Base-by-base conservation (phyloP, 2,329 filamentous ascomycete genomes). In the Dactylellina leptospora region DNA sequence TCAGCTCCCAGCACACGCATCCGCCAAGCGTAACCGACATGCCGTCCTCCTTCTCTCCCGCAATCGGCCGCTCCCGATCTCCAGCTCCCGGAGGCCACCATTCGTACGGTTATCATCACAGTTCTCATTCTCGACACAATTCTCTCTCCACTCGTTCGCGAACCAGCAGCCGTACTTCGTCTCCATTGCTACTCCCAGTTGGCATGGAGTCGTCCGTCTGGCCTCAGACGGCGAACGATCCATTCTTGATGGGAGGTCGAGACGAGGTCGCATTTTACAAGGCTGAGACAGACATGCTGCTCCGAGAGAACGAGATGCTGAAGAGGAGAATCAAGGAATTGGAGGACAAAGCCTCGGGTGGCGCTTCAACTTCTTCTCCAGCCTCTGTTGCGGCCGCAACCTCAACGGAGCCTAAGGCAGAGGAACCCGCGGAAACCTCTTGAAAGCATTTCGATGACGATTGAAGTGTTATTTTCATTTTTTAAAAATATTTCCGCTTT, bases 301-400 rank as follows among this genome's bases (percentile, higher is more conserved):
- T 87, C 20, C 84, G 90, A 23, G 90, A 93, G 81, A 93, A 93
- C 75, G 90, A 93, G 80, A 92, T 93, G 90, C 81, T 93, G 55
- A 87, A 88, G 73, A 84, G 88, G 78, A 84, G 90, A 51, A 90
- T 80, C 10, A 78, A 77, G 54, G 70, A 74, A 38, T 61, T 77
- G 22, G 79, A 77, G 30, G 69, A 73, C 5, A 73, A 68, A 27
- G 23, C 69, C 27, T 56, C 53, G 10, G 56, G 54, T n/a, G 45
- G n/a, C 33, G 4, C 51, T 48, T 55, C 60, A 9, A 30, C 28
- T 40, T 51, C 56, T 27, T 18, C 28, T 16, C 48, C 59, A n/a
- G 38, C 59, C 1, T 66, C 61, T 30, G 61, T 42, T 13, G 42
- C 10, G 33, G 30, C 53, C 30, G 61, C 33, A 5, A 33, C n/a